Evolutionary conservation across 2,329 filamentous ascomycete species (phyloP).

Genomic region (Cucurbitaria berberidis): DNA sequence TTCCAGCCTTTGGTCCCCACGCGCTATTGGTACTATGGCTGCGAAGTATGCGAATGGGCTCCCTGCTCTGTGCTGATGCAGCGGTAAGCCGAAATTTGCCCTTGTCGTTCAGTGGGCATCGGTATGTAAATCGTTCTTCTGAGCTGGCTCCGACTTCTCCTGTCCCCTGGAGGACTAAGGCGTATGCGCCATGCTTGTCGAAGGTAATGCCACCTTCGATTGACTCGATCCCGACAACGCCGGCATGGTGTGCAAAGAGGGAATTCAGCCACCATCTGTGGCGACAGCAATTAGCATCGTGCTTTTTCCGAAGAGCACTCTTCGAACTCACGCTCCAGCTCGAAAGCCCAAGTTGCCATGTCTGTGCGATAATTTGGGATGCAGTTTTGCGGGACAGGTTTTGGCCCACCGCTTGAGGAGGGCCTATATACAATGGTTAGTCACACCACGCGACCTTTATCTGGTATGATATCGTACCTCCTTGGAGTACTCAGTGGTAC

Average conservation of each 20-base stretch:
- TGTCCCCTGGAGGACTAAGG: constrained; percentile 50
- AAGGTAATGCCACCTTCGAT: constrained; percentile 52
- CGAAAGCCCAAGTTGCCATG: constrained; percentile 53
- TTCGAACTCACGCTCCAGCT: constrained; percentile 52
- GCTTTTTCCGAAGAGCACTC: neutral
- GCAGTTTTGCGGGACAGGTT: constrained; percentile 38
- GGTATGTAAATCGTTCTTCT: constrained; percentile 51
- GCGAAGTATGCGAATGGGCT: constrained; percentile 53
- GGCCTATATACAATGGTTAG: constrained; percentile 24
- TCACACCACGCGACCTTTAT: neutral
- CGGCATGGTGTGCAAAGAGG: constrained; percentile 55
- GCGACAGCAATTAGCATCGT: constrained; percentile 9
- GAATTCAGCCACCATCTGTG: constrained; percentile 58
- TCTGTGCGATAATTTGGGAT: constrained; percentile 40
- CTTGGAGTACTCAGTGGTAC: constrained; percentile 45
- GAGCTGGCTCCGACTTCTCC: constrained; percentile 47
- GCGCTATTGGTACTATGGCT: constrained; percentile 53
- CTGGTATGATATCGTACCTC: constrained; percentile 29
- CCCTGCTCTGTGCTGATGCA: constrained; percentile 48
- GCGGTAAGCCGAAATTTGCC: constrained; percentile 54
- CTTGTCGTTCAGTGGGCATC: constrained; percentile 46
- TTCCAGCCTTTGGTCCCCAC: constrained; percentile 54
- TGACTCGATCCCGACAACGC: constrained; percentile 55
- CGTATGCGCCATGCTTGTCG: constrained; percentile 54
- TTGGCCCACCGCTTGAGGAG: constrained; percentile 44